phyloP scores from a whole-genome alignment of 805 yeast species.

The Candida coquimbonensis region DNA sequence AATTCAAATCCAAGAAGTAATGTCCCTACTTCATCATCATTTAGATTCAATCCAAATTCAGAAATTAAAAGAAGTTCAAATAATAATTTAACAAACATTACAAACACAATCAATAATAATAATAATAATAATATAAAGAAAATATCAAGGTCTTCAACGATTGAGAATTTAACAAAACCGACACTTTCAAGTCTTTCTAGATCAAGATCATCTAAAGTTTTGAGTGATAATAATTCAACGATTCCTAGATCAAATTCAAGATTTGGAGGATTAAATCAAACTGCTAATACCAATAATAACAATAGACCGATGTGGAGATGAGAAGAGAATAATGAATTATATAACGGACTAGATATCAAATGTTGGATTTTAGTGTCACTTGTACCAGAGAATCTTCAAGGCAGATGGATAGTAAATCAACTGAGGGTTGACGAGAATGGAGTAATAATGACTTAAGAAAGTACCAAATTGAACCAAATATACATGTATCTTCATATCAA shows the following conservation, averaged over 20 bases:
- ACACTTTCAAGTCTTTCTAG: constrained; percentile 18
- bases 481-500: no score
- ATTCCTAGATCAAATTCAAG: constrained; percentile 5
- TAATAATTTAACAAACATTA: constrained; percentile 1
- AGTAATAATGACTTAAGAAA: no score
- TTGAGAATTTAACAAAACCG: constrained; percentile 16
- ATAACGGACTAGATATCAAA: no score
- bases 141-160: constrained; percentile 16
- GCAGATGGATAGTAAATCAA: no score
- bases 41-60: background rate
- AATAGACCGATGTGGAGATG: constrained; percentile 2
- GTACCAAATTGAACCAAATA: no score
- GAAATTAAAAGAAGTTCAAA: no score
- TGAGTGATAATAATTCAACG: background rate
- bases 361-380: no score
- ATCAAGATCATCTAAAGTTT: constrained; percentile 12
- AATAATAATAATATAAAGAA: constrained; percentile 1
- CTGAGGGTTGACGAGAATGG: no score
- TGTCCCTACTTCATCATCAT: constrained; percentile 3
- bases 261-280: background rate
- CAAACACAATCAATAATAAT: constrained; percentile 1
- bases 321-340: background rate
- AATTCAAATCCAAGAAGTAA: background rate
- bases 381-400: no score
- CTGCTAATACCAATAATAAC: background rate